Conservation (phyloP, 257 asterid species). For the Jacaranda mimosifolia region DNA sequence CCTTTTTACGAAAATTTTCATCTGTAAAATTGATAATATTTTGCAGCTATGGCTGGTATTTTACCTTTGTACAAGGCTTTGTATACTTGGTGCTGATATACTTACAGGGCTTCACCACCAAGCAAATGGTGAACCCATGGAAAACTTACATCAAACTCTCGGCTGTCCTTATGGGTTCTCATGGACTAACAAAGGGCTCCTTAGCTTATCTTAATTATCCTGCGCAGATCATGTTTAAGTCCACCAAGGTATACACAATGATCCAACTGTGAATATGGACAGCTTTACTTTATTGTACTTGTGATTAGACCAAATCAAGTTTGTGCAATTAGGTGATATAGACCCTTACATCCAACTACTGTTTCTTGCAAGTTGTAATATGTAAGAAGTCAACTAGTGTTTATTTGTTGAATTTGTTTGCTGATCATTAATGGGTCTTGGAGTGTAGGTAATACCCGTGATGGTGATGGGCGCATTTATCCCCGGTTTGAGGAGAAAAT, state of each 20-base stretch:
- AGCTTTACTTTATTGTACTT: neutral
- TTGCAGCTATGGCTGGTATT: slow-evolving; percentile 95
- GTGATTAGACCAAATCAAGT: neutral
- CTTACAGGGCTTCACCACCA: slow-evolving; percentile 86
- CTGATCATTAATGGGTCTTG: slow-evolving; percentile 23
- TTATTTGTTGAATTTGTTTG: neutral
- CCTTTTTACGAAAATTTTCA: neutral
- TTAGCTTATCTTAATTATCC: slow-evolving; percentile 95
- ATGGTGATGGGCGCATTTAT: slow-evolving; percentile 98
- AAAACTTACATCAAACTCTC: slow-evolving; percentile 86
- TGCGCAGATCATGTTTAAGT: slow-evolving; percentile 95
- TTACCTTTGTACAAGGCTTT: slow-evolving; percentile 92
- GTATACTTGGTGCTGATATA: slow-evolving; percentile 79
- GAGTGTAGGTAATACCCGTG: slow-evolving; percentile 78
- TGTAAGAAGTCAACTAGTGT: neutral
- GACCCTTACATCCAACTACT: neutral
- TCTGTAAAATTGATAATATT: neutral
- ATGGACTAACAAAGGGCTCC: slow-evolving; percentile 92
- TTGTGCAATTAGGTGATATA: neutral
- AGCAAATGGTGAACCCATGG: slow-evolving; percentile 99
- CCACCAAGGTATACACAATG: slow-evolving; percentile 75
- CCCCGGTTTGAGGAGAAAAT: slow-evolving; percentile 91
- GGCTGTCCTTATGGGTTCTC: slow-evolving; percentile 95
- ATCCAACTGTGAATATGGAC: neutral
- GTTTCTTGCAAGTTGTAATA: slow-evolving; percentile 6